Base-by-base conservation (phyloP, 176 grass and related monocot species). In the Lolium perenne region DNA sequence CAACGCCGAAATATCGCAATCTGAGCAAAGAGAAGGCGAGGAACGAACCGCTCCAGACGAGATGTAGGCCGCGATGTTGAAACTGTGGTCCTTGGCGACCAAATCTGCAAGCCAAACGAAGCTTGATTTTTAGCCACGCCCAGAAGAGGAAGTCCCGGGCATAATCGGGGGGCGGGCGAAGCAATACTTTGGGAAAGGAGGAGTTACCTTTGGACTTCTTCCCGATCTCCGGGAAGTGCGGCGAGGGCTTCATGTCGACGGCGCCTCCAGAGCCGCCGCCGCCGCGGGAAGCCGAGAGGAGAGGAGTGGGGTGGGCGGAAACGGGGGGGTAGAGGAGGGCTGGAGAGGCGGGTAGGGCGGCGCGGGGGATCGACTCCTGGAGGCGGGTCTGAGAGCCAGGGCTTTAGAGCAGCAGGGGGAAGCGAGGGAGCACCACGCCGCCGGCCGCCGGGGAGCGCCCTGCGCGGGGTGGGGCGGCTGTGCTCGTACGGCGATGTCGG, bases 151-250 rank as follows among this genome's bases (percentile, higher is more conserved):
- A 35, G 51, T 71, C 50, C 15, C 15, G 7, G 21, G 69, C 6
- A 47, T 40, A 65, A 80, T 17, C 46, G 47, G 41, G 8, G 8
- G 51, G 5, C 8, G 3, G 20, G 11, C 18, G 43, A 14, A 2
- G 8, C 40, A 41, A 5, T 3, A 17, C 16, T 25, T 35, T 0
- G 22, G 58, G 29, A 50, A 15, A 13, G 23, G 25, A 3, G 40
- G 20, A 10, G 40, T 88, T 88, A 95, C 93, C 93, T 92, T 95
- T 95, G 62, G 90, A 80, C 81, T 95, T 95, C 74, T 95, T 95
- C 62, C 85, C 93, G 48, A 91, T 88, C 58, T 95, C 93, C 66
- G 91, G 80, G 89, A 90, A 95, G 80, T 93, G 88, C 60, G 88
- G 67, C 26, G 91, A 93, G 65, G 86, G 88, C 83, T 95, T 95